Conservation (phyloP, 805 yeast genomes). For the Pichia paraexigua region DNA sequence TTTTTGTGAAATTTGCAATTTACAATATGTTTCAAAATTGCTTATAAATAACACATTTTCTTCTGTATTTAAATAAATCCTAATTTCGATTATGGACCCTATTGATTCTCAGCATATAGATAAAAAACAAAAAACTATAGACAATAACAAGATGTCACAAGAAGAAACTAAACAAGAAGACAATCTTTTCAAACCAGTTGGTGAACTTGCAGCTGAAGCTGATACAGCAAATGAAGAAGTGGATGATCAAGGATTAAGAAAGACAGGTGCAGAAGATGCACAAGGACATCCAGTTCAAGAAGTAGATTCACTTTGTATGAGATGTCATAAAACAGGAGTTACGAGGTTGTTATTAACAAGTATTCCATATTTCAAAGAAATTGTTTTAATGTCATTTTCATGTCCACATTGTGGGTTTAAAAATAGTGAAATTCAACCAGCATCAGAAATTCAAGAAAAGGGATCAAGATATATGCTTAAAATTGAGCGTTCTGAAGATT, state of each 20-base stretch:
- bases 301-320: conserved; percentile 91
- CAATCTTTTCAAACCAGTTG: conserved; percentile 50
- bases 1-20: no score
- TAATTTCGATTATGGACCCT: background rate
- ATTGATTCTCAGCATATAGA: conserved; percentile 3
- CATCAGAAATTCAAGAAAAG: conserved; percentile 81
- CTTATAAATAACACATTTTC: background rate
- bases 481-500: conserved; percentile 61
- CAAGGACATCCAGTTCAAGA: conserved; percentile 95
- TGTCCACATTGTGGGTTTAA: conserved; percentile 93
- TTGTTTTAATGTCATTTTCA: conserved; percentile 87
- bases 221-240: conserved; percentile 20
- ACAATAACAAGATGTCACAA: conserved; percentile 9
- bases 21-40: background rate
- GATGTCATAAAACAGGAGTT: conserved; percentile 78
- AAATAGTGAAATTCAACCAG: conserved; percentile 94
- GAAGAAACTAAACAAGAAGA: conserved; percentile 23
- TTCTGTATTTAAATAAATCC: background rate
- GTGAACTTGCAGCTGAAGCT: conserved; percentile 44
- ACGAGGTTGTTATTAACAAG: conserved; percentile 79
- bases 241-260: conserved; percentile 30
- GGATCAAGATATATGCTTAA: conserved; percentile 69
- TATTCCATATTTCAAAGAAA: conserved; percentile 87
- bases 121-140: conserved; percentile 24
- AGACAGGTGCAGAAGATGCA: conserved; percentile 74